Conservation (phyloP, 257 asterid species). For the Galeopsis tetrahit region DNA sequence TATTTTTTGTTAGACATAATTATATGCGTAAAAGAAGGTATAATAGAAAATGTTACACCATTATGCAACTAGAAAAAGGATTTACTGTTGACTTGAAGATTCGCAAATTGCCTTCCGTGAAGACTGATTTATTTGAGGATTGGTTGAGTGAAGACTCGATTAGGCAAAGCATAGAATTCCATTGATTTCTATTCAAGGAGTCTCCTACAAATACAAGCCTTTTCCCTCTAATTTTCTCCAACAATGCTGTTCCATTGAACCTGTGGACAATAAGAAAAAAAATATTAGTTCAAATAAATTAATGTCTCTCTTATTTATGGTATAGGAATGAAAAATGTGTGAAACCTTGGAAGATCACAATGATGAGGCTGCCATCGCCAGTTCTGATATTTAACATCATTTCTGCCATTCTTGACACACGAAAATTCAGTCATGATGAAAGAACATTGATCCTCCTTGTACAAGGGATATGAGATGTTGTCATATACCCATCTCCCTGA, state of each 20-base stretch:
- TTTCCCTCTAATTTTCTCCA: constrained; percentile 67
- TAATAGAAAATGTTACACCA: too few species aligned
- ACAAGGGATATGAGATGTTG: constrained; percentile 55
- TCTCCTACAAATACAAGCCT: constrained; percentile 75
- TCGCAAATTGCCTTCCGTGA: constrained; percentile 35
- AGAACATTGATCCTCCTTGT: constrained; percentile 59
- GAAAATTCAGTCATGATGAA: constrained; percentile 57
- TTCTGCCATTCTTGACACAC: constrained; percentile 63
- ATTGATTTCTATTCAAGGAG: constrained; percentile 71
- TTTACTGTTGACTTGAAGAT: constrained; percentile 48
- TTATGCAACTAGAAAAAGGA: neutral
- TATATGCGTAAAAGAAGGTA: too few species aligned
- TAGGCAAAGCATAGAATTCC: constrained; percentile 70
- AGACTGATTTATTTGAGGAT: constrained; percentile 22
- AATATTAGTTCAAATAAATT: neutral
- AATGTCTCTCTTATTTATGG: too few species aligned
- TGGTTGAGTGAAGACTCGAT: constrained; percentile 52
- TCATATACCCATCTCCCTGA: constrained; percentile 76
- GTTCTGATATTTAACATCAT: constrained; percentile 53
- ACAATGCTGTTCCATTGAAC: constrained; percentile 55
- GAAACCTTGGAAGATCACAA: constrained; percentile 73
- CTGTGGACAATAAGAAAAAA: constrained; percentile 30
- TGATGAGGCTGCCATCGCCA: constrained; percentile 85
- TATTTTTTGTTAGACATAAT: too few species aligned
- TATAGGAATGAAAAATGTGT: too few species aligned